Percentiles rank a stretch among this genome's conserved stretches.
These are phyloP conservation scores for Pneumocystis canis DNA, from an alignment of 1,139 yeast genomes.

Conservation along the genomic window DNA sequence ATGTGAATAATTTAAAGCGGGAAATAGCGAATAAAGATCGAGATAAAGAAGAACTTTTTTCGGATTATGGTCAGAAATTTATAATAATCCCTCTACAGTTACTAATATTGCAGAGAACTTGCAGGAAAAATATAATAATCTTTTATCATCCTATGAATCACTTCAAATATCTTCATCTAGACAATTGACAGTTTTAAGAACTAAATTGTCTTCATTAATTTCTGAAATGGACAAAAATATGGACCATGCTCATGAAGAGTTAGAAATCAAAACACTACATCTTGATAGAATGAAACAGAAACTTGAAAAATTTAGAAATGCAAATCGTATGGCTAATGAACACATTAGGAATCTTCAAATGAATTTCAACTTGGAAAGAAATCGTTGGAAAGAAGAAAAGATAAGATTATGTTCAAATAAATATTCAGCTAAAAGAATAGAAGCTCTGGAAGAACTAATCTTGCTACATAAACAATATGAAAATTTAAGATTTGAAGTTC, in stretches of 20 bases:
- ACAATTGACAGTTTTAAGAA: not conserved
- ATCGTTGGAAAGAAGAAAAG: not conserved
- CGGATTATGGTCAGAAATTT: not conserved
- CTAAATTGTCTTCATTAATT: not conserved
- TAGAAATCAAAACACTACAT: not conserved
- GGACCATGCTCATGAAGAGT: not conserved
- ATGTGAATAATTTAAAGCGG: not conserved
- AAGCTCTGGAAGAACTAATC: not conserved
- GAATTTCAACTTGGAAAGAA: not conserved
- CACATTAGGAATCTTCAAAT: not conserved
- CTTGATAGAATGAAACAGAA: not conserved
- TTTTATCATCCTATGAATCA: not conserved
- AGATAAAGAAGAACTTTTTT: not conserved
- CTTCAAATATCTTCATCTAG: not conserved
- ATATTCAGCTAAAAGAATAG: not conserved
- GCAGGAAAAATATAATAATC: not conserved
- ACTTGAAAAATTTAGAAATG: not conserved
- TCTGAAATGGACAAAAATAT: not conserved
- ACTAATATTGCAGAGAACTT: not conserved
- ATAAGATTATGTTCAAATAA: not conserved
- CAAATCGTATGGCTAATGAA: not conserved
- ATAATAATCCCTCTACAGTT: not conserved
- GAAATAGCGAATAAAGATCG: not conserved
- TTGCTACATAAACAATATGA: not conserved
- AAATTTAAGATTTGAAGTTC: not conserved